Conservation (phyloP, 768 basidiomycete species). For the Phylloporus scabripes region DNA sequence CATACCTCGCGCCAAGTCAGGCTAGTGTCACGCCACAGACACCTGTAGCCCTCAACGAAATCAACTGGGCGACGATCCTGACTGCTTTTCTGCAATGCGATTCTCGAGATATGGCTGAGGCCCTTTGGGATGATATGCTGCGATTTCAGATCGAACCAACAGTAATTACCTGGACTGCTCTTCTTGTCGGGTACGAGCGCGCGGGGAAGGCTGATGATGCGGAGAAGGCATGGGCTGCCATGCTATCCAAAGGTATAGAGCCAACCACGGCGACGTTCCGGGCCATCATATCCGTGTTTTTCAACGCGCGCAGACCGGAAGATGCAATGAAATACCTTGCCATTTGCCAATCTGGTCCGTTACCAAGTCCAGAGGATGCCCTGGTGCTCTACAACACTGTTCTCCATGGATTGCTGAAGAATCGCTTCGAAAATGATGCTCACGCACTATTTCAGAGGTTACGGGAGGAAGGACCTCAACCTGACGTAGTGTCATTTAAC, state of each 20-base stretch:
- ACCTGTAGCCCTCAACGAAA: conserved; percentile 49
- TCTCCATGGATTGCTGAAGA: conserved; percentile 57
- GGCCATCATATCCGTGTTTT: conserved; percentile 61
- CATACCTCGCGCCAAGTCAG: conserved; percentile 48
- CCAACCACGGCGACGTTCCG: conserved; percentile 65
- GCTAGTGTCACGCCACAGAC: conserved; percentile 33
- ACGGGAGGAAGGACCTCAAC: conserved; percentile 48
- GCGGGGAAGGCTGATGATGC: conserved; percentile 49
- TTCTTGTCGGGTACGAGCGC: conserved; percentile 58
- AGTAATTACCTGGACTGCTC: conserved; percentile 61
- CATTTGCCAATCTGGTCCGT: conserved; percentile 38
- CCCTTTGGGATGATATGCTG: conserved; percentile 65
- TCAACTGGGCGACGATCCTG: conserved; percentile 62
- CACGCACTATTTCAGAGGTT: conserved; percentile 40
- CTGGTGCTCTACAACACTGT: conserved; percentile 68
- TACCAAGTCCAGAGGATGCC: conserved; percentile 26
- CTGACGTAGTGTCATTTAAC: conserved; percentile 77
- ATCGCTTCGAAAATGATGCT: conserved; percentile 37
- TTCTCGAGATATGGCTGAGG: conserved; percentile 51
- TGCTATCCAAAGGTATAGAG: conserved; percentile 49
- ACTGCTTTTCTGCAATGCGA: conserved; percentile 55
- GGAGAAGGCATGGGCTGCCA: conserved; percentile 55
- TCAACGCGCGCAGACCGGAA: conserved; percentile 43
- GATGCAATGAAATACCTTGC: conserved; percentile 49
- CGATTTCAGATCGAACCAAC: conserved; percentile 45